Evolutionary conservation across 2,329 filamentous ascomycete species (phyloP).

Genomic region (Calonectria honghensis): DNA sequence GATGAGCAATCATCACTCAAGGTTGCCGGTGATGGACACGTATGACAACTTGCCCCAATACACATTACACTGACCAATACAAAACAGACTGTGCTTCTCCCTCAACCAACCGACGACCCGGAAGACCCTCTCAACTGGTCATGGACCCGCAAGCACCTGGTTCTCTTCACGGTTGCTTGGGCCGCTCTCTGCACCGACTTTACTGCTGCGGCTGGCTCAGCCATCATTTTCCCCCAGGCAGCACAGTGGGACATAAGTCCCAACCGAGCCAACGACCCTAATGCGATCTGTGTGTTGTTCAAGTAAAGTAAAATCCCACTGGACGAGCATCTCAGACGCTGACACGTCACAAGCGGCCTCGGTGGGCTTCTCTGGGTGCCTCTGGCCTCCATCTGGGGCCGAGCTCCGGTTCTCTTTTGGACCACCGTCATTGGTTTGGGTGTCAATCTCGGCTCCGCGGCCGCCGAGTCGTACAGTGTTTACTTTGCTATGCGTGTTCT

Average conservation of each 20-base stretch:
- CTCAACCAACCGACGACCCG: constrained; percentile 42
- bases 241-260: constrained; percentile 36
- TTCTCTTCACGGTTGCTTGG: constrained; percentile 42
- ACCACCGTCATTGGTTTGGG: constrained; percentile 14
- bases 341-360: constrained; percentile 10
- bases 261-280: constrained; percentile 25
- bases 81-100: constrained; percentile 40
- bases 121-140: constrained; percentile 48
- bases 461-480: neutral
- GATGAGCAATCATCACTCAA: neutral
- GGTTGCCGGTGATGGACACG: constrained; percentile 6
- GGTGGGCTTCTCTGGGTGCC: constrained; percentile 36
- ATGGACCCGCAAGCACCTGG: constrained; percentile 40
- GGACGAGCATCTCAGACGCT: neutral
- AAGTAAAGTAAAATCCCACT: neutral
- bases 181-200: constrained; percentile 43
- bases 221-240: constrained; percentile 42
- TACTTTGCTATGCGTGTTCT: constrained; percentile 32
- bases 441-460: constrained; percentile 9
- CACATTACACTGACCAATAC: neutral
- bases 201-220: constrained; percentile 37
- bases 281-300: constrained; percentile 26
- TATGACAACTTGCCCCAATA: neutral
- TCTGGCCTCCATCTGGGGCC: constrained; percentile 29
- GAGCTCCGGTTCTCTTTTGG: constrained; percentile 37